Evolutionary conservation across 495 filamentous ascomycete genomes (phyloP), one percentile per base, ranked within the genome.

Genomic region (Hypoxylon lenormandii): DNA sequence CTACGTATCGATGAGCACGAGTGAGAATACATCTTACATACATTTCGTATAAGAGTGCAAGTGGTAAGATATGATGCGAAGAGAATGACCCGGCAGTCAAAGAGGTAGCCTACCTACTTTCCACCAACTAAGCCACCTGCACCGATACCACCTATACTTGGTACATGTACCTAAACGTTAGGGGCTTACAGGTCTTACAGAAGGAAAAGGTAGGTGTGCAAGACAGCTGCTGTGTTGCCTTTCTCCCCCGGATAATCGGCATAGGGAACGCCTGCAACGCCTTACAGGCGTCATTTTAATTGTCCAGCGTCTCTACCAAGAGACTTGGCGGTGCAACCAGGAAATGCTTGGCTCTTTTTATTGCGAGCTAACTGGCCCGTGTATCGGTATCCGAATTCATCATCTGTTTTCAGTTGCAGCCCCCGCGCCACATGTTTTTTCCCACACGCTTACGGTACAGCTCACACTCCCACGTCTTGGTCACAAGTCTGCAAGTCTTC

Each of bases 221-320:
- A 8, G 38, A 36, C 40, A 28, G 23, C 26, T 54, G 40, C 19
- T 54, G 49, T 33, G 30, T 7, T 33, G n/a, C 30, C 6, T 7
- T 4, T 33, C 30, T 3, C 6, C 57, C 68, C 68, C 68, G 68
- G 68, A 71, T 71, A 71, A 66, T 71, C 68, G 68, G 68, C 68
- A 71, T 59, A 22, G 52, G 42, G 15, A 46, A 62, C 19, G 21
- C 51, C 49, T 68, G 42, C 21, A 46, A 62, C 19, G 21, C 51
- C 49, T 68, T 26, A 37, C 21, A 6, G 30, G 11, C 38, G 50
- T 46, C 19, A 49, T 70, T 42, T 60, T 26, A 60, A 49, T 65
- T 51, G 61, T 66, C 67, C 50, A 62, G 56, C 50, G 54, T 30
- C 18, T 45, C 51, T 57, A 33, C 57, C 62, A 62, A 71, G 52